A percentile compares a stretch with the other conserved stretches of the same genome.
Conservation (phyloP, 73 alveolate genomes). For the Symbiodinium natans region DNA sequence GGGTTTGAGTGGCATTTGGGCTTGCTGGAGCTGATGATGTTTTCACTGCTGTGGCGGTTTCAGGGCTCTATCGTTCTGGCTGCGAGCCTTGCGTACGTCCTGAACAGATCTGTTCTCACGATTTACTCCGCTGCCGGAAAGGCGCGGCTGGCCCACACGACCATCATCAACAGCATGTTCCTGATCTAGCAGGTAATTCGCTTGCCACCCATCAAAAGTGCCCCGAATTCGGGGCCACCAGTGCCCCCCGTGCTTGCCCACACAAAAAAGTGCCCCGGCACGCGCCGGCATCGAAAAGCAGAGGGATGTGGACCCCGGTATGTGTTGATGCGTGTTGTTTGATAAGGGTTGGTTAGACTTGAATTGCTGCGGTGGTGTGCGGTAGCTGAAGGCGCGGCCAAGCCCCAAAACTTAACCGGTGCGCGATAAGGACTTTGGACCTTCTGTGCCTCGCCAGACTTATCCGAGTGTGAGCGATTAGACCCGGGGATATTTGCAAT, state of each 20-base stretch:
- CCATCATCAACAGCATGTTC: constrained; percentile 80
- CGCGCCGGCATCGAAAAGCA: background rate
- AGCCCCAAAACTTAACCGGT: too few relatives aligned
- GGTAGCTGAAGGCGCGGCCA: too few relatives aligned
- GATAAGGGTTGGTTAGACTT: too few relatives aligned
- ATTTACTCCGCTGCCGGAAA: constrained; percentile 32
- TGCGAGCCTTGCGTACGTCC: constrained; percentile 29
- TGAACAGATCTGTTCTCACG: constrained; percentile 39
- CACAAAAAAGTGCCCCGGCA: background rate
- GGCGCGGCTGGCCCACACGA: constrained; percentile 68
- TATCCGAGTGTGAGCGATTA: too few relatives aligned
- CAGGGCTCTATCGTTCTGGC: constrained; percentile 55
- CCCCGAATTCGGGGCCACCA: constrained; percentile 2
- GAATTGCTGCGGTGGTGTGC: too few relatives aligned
- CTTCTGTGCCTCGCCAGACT: too few relatives aligned
- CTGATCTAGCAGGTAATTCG: background rate
- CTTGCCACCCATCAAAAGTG: background rate
- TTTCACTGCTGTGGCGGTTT: constrained; percentile 57
- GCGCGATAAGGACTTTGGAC: too few relatives aligned
- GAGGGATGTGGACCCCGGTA: background rate
- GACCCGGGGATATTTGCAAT: too few relatives aligned
- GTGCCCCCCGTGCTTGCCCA: background rate
- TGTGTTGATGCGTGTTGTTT: too few relatives aligned
- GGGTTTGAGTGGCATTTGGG: constrained; percentile 84
- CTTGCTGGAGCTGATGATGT: constrained; percentile 45